Conservation (phyloP, 208 protist genomes). For the Acanthamoeba lenticulata region DNA sequence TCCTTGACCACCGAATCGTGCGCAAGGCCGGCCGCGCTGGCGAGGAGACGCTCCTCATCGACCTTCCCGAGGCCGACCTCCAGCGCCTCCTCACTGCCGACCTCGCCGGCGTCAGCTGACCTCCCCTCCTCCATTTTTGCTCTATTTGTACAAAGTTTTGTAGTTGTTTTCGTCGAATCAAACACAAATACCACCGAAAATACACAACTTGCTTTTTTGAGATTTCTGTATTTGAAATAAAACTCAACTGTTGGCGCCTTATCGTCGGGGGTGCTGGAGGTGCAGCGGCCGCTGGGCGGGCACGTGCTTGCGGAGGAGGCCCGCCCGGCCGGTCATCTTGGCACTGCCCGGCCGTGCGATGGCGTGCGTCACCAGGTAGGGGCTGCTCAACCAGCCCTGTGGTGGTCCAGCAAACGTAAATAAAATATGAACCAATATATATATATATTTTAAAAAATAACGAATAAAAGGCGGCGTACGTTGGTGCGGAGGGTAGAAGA, state of each 20-base stretch:
- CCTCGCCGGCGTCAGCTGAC: not conserved
- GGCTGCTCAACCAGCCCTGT: not conserved
- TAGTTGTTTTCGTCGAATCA: no score
- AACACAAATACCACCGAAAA: no score
- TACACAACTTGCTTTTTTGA: no score
- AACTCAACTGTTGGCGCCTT: no score
- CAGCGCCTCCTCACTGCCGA: not conserved
- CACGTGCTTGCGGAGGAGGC: not conserved
- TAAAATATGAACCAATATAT: no score
- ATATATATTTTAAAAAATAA: not conserved
- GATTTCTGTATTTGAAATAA: no score
- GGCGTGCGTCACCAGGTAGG: not conserved
- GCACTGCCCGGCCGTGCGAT: not conserved
- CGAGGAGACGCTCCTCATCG: conserved; percentile 2
- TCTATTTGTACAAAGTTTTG: no score
- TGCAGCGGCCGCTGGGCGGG: no score
- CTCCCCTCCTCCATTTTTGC: no score
- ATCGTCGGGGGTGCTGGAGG: no score
- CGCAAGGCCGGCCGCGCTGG: not conserved
- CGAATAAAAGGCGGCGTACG: not conserved
- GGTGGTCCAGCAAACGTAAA: not conserved
- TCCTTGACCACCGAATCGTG: conserved; percentile 54
- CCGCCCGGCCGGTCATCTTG: not conserved
- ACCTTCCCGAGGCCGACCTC: conserved; percentile 48
- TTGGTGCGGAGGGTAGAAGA: not conserved